A percentile compares a stretch with the other conserved stretches of the same genome.
These are phyloP conservation scores for Cystobasidium onofrii DNA, from an alignment of 768 basidiomycete genomes.

Conservation along the genomic window DNA sequence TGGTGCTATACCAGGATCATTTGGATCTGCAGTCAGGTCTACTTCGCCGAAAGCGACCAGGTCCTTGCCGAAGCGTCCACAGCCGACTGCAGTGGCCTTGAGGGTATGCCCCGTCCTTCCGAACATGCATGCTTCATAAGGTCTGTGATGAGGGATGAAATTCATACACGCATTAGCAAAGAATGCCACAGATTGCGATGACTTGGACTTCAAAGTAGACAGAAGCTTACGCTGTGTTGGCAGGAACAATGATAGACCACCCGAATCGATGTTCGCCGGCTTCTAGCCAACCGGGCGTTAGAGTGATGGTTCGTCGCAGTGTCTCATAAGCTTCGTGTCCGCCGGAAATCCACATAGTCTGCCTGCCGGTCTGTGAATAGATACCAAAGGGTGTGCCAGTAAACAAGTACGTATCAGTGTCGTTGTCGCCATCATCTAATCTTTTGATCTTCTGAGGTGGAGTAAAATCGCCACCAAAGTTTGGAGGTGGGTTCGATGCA, in stretches of 20 bases:
- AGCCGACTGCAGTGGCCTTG: background rate
- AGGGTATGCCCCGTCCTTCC: background rate
- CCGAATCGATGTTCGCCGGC: slow-evolving; percentile 16
- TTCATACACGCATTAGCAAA: no score
- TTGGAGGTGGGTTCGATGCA: background rate
- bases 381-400: background rate
- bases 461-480: background rate
- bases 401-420: background rate
- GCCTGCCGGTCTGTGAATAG: background rate
- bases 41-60: background rate
- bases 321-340: slow-evolving; percentile 12
- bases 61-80: background rate
- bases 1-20: background rate
- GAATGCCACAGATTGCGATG: background rate
- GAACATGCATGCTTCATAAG: background rate
- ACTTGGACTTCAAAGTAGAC: background rate
- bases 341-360: slow-evolving; percentile 9
- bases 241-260: slow-evolving; percentile 6
- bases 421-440: no score
- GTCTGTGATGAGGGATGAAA: background rate
- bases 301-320: background rate
- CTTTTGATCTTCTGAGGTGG: no score
- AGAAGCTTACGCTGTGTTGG: slow-evolving; percentile 12
- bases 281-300: background rate
- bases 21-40: slow-evolving; percentile 4